Conservation (phyloP, 257 asterid genomes). For the Plantago ovata region DNA sequence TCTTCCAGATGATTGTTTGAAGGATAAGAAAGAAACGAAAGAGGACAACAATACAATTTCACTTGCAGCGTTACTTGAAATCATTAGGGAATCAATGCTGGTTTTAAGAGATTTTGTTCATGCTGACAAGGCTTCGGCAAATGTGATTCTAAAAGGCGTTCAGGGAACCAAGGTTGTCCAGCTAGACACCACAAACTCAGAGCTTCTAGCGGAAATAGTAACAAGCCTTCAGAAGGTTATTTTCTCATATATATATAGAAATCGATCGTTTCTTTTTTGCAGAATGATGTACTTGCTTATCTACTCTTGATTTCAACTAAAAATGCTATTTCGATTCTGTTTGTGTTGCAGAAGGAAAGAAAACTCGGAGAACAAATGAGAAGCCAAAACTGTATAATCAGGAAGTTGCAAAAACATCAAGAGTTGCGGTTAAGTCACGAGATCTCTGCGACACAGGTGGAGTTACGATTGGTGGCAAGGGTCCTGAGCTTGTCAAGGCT, state of each 20-base stretch:
- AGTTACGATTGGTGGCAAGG: constrained; percentile 53
- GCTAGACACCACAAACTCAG: constrained; percentile 27
- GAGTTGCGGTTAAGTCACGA: constrained; percentile 23
- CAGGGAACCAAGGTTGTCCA: constrained; percentile 24
- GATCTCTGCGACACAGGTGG: constrained; percentile 46
- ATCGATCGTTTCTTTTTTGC: background rate
- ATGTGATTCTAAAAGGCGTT: constrained; percentile 26
- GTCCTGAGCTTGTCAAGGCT: constrained; percentile 56
- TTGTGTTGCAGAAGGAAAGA: constrained; percentile 59
- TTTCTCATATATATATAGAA: background rate
- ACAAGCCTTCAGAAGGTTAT: constrained; percentile 65
- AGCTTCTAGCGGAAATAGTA: constrained; percentile 35
- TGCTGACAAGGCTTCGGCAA: constrained; percentile 51
- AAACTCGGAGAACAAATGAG: constrained; percentile 47
- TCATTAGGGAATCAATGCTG: constrained; percentile 52
- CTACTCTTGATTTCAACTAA: background rate
- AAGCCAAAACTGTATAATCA: constrained; percentile 70
- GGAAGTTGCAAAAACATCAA: constrained; percentile 48
- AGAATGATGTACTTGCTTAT: background rate
- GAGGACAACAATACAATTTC: constrained; percentile 45
- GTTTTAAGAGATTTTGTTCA: constrained; percentile 55
- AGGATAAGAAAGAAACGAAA: constrained; percentile 37
- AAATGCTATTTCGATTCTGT: background rate
- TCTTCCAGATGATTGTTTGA: constrained; percentile 59
- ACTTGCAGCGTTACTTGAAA: constrained; percentile 34